phyloP scores from a whole-genome alignment of 768 basidiomycete species.

The Cystobasidium onofrii region DNA sequence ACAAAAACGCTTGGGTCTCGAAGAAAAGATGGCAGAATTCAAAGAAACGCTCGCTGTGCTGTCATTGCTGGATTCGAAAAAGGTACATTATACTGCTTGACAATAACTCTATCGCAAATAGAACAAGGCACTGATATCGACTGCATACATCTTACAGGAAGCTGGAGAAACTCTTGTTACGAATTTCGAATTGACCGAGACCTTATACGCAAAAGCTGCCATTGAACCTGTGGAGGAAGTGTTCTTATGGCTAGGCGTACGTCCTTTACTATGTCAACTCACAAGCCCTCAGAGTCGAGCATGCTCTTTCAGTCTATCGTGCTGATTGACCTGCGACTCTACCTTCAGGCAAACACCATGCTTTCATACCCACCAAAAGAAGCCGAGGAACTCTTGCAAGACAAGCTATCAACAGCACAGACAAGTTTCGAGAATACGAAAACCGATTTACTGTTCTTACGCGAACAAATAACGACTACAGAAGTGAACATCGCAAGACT shows the following conservation, averaged over 20 bases:
- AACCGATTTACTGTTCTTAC: conserved; percentile 83
- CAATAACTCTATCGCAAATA: no score
- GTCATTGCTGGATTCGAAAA: conserved; percentile 58
- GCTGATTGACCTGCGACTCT: no score
- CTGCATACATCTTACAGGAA: conserved; percentile 43
- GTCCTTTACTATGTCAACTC: conserved; percentile 42
- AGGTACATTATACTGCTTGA: conserved; percentile 53
- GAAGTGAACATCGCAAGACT: conserved; percentile 89
- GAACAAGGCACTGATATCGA: background rate
- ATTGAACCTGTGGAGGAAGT: conserved; percentile 79
- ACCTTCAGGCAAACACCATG: conserved; percentile 95
- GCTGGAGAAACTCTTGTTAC: conserved; percentile 56
- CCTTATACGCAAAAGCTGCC: conserved; percentile 83
- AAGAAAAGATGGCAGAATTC: conserved; percentile 95
- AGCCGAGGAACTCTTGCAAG: conserved; percentile 63
- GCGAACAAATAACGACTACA: conserved; percentile 94
- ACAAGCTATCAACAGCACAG: conserved; percentile 68
- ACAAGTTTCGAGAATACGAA: conserved; percentile 58
- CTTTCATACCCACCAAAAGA: conserved; percentile 77
- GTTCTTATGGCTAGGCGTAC: conserved; percentile 89
- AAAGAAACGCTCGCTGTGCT: conserved; percentile 81
- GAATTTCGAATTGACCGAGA: conserved; percentile 92
- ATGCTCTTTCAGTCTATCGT: no score
- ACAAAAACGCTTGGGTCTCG: conserved; percentile 66
- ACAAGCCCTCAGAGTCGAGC: no score